Base-by-base conservation (phyloP, 2,329 filamentous ascomycete species). In the Passalora sequoiae region DNA sequence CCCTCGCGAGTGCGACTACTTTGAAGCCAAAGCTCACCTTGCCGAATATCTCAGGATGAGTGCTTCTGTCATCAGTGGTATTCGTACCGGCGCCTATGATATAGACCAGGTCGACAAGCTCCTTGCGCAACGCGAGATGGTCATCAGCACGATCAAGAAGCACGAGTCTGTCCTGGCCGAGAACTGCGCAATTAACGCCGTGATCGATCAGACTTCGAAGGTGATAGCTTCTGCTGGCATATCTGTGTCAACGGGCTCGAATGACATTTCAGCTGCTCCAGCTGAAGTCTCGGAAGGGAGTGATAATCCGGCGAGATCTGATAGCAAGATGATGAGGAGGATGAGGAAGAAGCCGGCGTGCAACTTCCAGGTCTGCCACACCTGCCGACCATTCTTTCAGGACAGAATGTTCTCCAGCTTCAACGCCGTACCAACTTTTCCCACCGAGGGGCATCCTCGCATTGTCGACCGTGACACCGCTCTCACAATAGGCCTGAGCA, bases 331-430 rank as follows among this genome's bases (percentile, higher is more conserved):
- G 6, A 15, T 28, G 4, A 40, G 37, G 22, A 22, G 27, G n/a
- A 12, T 21, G 22, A 22, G 27, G n/a, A 12, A 20, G 12, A 45
- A 43, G 17, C 32, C 43, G 31, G 51, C 47, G 12, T 77, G 74
- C 56, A 58, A 50, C n/a, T 68, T 68, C 52, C 64, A 66, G 38
- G 67, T 68, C 38, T 77, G 74, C 47, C 70, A 71, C 22, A 59
- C 55, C n/a, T 77, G 74, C 50, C 68, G 73, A 21, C 70, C 71
- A 2, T 70, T 69, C 50, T 71, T 68, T 49, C 63, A 62, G n/a
- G 71, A 75, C 32, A 67, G 72, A 3, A 54, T 68, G 24, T 73
- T 63, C 54, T 61, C 63, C 6, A 70, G 69, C 20, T 66, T 77
- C 48, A 63, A 69, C 3, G 57, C 66, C 9, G 61, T 74, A 24